Base-by-base conservation (phyloP, 1,139 yeast species). In the Debaryomyces robertsiae region DNA sequence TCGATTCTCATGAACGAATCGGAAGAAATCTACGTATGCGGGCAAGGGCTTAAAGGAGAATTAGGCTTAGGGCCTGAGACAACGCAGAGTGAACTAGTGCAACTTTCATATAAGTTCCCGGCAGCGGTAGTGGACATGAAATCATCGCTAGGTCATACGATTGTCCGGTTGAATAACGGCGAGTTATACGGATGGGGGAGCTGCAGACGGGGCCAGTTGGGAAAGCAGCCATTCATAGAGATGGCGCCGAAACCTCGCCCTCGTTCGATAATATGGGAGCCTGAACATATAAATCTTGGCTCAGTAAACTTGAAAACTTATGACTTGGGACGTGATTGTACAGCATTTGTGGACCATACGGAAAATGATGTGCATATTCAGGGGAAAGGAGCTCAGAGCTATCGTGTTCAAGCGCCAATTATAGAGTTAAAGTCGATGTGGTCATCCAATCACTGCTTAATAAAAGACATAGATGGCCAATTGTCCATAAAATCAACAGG, bases 131-230 rank as follows among this genome's bases (percentile, higher is more conserved):
- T 38, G 9, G 56, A 54, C 10, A 48, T 84, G 1, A 53, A 64
- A 32, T 64, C 82, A 0, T 81, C 89, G 0, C 57, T 88, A 40
- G 72, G 77, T 36, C 89, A 83, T 46, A 73, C 79, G 0, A 68
- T 85, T 0, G 58, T 82, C 0, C 59, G 67, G 27, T 54, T 72
- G 1, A 55, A 52, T 1, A 61, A 70, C 37, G 78, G 78, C 0
- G 52, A 60, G 3, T 58, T 84, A 1, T 77, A 71, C 52, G 96
- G 95, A 0, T 90, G 96, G 94, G 98, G 98, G 0, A 79, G 77
- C 36, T 78, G 86, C 36, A 75, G 90, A 31, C 84, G 82, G 54
- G 90, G 93, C 5, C 96, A 90, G 57, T 58, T 90, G 16, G 73
- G 77, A 58, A 31, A 38, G 46, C 55, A 49, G 40, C 33, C 34